phyloP scores from a whole-genome alignment of 495 filamentous ascomycete genomes.

The Penicillium manginii region DNA sequence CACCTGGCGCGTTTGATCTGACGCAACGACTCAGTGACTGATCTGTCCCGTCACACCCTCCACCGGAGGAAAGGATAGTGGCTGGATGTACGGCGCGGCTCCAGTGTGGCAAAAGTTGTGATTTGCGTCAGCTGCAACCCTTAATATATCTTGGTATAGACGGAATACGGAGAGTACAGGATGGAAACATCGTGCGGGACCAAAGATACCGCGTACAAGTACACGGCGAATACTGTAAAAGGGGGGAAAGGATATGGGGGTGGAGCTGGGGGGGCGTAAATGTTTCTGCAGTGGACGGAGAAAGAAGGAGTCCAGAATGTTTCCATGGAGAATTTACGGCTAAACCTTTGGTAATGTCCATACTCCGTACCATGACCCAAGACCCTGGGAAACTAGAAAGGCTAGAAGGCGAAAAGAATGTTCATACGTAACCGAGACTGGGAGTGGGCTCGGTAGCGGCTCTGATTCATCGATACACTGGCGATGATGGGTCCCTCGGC shows the following conservation, averaged over 20 bases:
- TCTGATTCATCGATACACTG: constrained; percentile 14
- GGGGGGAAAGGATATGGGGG: constrained; percentile 20
- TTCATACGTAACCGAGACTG: constrained; percentile 43
- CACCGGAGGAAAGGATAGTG: constrained; percentile 7
- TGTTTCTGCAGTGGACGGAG: constrained; percentile 18
- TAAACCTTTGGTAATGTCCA: not conserved
- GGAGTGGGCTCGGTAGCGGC: constrained; percentile 30
- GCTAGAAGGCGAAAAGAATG: constrained; percentile 48
- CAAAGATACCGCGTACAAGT: not conserved
- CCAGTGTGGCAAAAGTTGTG: constrained; percentile 21
- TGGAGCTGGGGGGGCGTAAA: constrained; percentile 15
- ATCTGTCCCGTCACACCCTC: not conserved
- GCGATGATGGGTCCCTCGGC: constrained; percentile 4
- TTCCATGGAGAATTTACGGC: constrained; percentile 14
- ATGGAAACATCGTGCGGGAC: not conserved
- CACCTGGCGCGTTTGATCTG: constrained; percentile 12
- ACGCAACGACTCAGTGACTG: constrained; percentile 2
- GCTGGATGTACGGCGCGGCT: constrained; percentile 18
- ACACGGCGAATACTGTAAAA: not conserved
- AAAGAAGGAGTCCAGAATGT: constrained; percentile 28
- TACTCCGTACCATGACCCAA: constrained; percentile 18
- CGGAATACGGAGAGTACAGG: constrained; percentile 1
- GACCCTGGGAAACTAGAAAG: constrained; percentile 32
- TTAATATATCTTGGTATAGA: constrained; percentile 1
- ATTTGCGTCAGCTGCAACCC: constrained; percentile 8